Evolutionary conservation across 805 yeast genomes (phyloP), one percentile per base, ranked within the genome.

Genomic region (Myxozyma mucilagina): DNA sequence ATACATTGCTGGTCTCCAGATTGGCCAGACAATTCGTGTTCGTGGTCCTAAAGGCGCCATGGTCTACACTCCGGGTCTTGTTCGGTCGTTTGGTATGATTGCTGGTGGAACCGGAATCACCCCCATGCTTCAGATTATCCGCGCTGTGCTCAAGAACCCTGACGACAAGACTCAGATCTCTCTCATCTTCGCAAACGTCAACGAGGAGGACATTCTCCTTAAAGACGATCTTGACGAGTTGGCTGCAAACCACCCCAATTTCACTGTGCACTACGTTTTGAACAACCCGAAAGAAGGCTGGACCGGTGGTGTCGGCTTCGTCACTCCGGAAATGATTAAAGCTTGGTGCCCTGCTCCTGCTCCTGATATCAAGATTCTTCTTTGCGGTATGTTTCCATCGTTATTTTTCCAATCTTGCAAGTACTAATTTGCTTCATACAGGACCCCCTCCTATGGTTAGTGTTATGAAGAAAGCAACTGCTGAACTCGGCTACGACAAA

Each of bases 91-190:
- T 73, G 84, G 87, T 61, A 82, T 94, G 74, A 80, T 94, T 69
- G 98, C 97, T 69, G 99, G 96, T 71, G 99, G 99, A 73, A 82
- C 96, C 54, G 98, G 98, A 76, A 92, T 94, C 76, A 89, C 97
- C 47, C 99, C 99, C 63, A 81, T 94, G 77, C 53, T 57, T 81
- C 99, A 94, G 80, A 77, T 94, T 74, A 75, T 90, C 66, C 87
- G 84, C 70, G 86, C 84, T 73, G 82, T 93, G 72, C 81, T 89
- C 71, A 80, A 82, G 73, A 84, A 92, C 80, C 92, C 96, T 57
- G 79, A 77, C 48, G 98, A 94, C 78, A 87, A 90, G 75, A 94
- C 99, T 70, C 87, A 90, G 81, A 85, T 94, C 66, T 81, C 84
- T 66, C 80, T 94, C 70, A 80, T 84, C 73, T 93, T 89, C 78